Conservation (phyloP, 202 grass and related monocot species). For the Zoysia matrella region DNA sequence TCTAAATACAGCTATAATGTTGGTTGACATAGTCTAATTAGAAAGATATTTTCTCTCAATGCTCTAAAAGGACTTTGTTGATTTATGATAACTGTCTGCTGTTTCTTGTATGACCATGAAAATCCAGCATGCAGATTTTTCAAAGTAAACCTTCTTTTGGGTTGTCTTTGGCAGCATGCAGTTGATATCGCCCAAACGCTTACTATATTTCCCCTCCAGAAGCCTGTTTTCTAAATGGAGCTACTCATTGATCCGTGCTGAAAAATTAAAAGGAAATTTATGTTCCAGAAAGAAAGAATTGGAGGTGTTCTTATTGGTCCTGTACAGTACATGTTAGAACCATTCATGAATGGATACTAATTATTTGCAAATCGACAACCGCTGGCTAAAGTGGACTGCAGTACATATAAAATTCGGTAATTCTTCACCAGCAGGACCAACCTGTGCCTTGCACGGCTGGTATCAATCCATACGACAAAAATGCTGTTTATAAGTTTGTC, state of each 20-base stretch:
- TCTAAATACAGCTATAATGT: slow-evolving; percentile 26
- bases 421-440: not conserved
- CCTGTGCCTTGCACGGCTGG: not conserved
- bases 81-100: slow-evolving; percentile 13
- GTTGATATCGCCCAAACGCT: not conserved
- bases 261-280: not conserved
- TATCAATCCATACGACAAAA: slow-evolving; percentile 2
- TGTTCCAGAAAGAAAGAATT: not conserved
- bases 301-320: not conserved
- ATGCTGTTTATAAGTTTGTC: slow-evolving; percentile 1
- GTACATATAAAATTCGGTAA: slow-evolving; percentile 1
- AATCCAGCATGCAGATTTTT: slow-evolving; percentile 24
- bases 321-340: not conserved
- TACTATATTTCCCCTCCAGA: not conserved
- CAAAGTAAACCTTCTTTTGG: not conserved
- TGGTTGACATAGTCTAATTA: slow-evolving; percentile 16
- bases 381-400: slow-evolving; percentile 15
- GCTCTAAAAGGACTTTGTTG: not conserved
- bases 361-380: not conserved
- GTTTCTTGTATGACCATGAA: slow-evolving; percentile 21
- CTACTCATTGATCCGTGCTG: not conserved
- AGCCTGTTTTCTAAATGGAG: not conserved
- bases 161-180: not conserved
- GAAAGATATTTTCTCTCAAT: slow-evolving; percentile 20
- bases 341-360: not conserved